These are phyloP conservation scores for Psilocybe tampanensis DNA, from an alignment of 768 basidiomycete genomes.

Conservation along the genomic window DNA sequence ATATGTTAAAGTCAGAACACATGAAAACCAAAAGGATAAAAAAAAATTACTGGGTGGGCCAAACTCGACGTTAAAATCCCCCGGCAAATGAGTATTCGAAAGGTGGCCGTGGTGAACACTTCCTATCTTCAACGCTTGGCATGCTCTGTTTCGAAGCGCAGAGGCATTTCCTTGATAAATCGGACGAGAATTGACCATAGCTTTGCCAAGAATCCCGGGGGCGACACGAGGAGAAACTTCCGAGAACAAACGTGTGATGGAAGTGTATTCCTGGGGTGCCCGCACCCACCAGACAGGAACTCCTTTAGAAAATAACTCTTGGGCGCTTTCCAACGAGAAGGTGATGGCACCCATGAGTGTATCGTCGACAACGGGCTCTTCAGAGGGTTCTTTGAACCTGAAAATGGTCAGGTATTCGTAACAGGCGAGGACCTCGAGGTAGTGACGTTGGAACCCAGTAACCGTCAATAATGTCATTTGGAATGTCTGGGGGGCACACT, in stretches of 20 bases:
- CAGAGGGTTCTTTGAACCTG: background rate
- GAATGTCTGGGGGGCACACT: background rate
- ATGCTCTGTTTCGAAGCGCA: slow-evolving; percentile 5
- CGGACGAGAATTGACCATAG: too few species aligned
- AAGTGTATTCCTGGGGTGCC: too few species aligned
- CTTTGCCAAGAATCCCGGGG: too few species aligned
- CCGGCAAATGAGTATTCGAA: background rate
- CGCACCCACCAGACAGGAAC: too few species aligned
- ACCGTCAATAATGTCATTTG: background rate
- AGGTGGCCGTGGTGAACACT: slow-evolving; percentile 1
- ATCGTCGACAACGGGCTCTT: background rate
- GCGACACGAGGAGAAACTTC: too few species aligned
- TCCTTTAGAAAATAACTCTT: background rate
- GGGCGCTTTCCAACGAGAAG: background rate
- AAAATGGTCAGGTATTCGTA: background rate
- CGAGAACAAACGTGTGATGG: too few species aligned
- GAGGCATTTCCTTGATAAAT: background rate
- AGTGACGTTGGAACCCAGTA: slow-evolving; percentile 6
- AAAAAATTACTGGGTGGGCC: background rate
- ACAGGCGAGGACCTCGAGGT: slow-evolving; percentile 1
- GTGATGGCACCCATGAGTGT: slow-evolving; percentile 4
- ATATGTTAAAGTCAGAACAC: background rate
- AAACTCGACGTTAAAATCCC: background rate
- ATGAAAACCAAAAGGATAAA: background rate
- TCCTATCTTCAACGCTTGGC: slow-evolving; percentile 1